A percentile compares a stretch with the other conserved stretches of the same genome.
phyloP scores from a whole-genome alignment of 208 protist species.

The Acanthamoeba culbertsoni region DNA sequence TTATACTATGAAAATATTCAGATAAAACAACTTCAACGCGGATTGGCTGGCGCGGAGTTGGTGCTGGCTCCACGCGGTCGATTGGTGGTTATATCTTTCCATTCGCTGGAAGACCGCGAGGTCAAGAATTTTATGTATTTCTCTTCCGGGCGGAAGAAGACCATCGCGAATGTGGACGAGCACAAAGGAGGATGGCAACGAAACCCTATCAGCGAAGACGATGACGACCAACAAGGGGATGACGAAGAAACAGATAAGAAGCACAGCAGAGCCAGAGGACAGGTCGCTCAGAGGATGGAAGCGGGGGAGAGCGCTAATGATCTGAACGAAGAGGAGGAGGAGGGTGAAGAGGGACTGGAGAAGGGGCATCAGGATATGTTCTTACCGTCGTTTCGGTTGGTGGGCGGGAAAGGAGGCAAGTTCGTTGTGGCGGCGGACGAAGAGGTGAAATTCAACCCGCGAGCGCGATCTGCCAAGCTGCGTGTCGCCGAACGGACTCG shows the following conservation, averaged over 20 bases:
- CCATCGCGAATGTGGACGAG: not conserved
- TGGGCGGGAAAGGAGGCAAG: not conserved
- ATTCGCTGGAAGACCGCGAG: constrained; percentile 55
- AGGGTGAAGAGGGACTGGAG: not conserved
- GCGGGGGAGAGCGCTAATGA: too few species aligned
- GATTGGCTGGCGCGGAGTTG: not conserved
- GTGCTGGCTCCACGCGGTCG: constrained; percentile 13
- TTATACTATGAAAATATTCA: not conserved
- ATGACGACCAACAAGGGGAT: not conserved
- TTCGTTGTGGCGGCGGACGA: not conserved
- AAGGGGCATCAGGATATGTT: not conserved
- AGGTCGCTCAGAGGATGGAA: not conserved
- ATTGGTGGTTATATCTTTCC: constrained; percentile 52
- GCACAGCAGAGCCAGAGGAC: too few species aligned
- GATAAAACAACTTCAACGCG: constrained; percentile 20
- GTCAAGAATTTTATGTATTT: constrained; percentile 44
- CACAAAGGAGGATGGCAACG: not conserved
- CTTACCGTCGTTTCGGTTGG: constrained; percentile 9
- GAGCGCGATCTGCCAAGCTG: constrained; percentile 50
- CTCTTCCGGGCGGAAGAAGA: not conserved
- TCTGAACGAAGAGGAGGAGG: not conserved
- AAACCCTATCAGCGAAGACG: not conserved
- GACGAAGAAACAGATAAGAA: not conserved
- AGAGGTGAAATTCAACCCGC: constrained; percentile 25
- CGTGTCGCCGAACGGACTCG: constrained; percentile 36